Base-by-base conservation (phyloP, 768 basidiomycete genomes). In the Panaeolus papilionaceus region DNA sequence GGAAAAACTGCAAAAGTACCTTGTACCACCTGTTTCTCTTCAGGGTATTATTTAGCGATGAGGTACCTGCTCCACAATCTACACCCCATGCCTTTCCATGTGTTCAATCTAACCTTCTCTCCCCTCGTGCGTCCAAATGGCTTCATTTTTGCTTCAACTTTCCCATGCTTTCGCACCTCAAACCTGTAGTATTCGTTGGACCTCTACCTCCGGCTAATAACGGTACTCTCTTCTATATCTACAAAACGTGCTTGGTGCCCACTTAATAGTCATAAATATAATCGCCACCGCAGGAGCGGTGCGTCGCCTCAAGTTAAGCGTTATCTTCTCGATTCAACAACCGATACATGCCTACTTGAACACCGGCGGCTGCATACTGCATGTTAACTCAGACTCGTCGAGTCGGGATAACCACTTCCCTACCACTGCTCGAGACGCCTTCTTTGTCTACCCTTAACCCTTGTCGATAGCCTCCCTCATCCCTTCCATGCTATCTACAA, bases 51-150 rank as follows among this genome's bases (percentile, higher is more conserved):
- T 49, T 49, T 49, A 23, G 47, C 47, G 47, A 49, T 26, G 47
- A 49, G 47, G 47, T 49, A 23, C 47, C 47, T 49, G 47, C 47
- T 49, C 47, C 47, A 49, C 23, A 20, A 23, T 49, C 47, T 23
- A 26, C 23, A 20, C 18, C 45, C n/a, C 45, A 45, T 11, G n/a
- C 45, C 12, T 49, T 49, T 49, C 47, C 47, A 49, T 49, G 47
- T 49, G 47, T 49, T 49, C 47, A 49, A 26, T 49, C 47, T 12
- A 49, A 26, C n/a, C 47, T 49, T 49, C 47, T 49, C 47, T 49
- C 47, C 47, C 47, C 47, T 49, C 47, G 47, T 49, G 47, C 20
- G 20, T 49, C 6, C 47, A 49, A 49, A 3, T 20, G 23, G 23
- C 47, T 49, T 49, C 47, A 49, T 49, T 49, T 49, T 49, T 49